A percentile compares a stretch with the other conserved stretches of the same genome.
These are phyloP conservation scores for Vitis cinerea DNA, from an alignment of 164 flowering plant species.

Conservation along the genomic window DNA sequence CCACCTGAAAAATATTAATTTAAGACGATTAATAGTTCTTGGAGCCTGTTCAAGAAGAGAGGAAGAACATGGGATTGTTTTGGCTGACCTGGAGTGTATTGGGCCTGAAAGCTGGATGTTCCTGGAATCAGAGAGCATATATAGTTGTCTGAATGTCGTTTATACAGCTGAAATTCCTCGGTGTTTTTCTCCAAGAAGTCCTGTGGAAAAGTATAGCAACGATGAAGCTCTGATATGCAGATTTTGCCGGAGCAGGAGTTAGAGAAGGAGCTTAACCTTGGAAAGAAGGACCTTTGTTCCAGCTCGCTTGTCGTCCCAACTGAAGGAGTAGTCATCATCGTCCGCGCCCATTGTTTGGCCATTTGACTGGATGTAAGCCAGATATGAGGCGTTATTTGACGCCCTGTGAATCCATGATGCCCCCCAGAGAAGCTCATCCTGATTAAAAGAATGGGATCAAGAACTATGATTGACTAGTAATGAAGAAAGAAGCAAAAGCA, in stretches of 20 bases:
- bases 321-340: conserved; percentile 77
- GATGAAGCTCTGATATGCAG: background rate
- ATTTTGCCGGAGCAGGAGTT: background rate
- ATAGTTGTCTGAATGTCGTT: conserved; percentile 83
- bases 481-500: background rate
- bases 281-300: conserved; percentile 90
- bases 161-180: conserved; percentile 61
- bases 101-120: conserved; percentile 65
- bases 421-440: conserved; percentile 98
- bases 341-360: conserved; percentile 83
- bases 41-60: too few relatives aligned
- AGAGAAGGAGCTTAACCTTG: conserved; percentile 36
- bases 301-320: conserved; percentile 92
- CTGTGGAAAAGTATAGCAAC: conserved; percentile 26
- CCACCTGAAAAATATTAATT: conserved; percentile 54
- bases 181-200: conserved; percentile 52
- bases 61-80: background rate
- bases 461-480: background rate
- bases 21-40: too few relatives aligned
- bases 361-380: conserved; percentile 74
- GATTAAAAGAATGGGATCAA: conserved; percentile 1
- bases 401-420: conserved; percentile 95
- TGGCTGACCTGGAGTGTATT: conserved; percentile 78
- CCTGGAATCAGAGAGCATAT: conserved; percentile 88
- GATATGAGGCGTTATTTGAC: conserved; percentile 48